phyloP scores from a whole-genome alignment of 352 stramenopile species.

The Phytophthora citricola region DNA sequence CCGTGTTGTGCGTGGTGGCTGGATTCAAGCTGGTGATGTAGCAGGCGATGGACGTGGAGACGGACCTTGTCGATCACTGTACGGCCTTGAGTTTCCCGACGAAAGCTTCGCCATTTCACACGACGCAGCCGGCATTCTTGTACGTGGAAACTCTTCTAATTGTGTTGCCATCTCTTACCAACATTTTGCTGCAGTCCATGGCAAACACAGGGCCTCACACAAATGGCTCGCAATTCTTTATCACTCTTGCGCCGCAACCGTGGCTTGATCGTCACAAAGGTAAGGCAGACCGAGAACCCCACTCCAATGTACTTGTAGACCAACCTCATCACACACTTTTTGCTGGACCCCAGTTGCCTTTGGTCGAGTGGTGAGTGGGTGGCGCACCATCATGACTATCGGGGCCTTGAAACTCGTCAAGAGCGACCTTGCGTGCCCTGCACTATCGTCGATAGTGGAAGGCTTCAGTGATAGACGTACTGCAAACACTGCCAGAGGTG shows the following conservation, averaged over 20 bases:
- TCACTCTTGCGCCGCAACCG: constrained; percentile 88
- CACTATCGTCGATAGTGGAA: constrained; percentile 73
- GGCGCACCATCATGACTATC: constrained; percentile 65
- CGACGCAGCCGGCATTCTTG: constrained; percentile 65
- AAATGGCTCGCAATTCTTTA: constrained; percentile 99
- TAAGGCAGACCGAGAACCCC: constrained; percentile 13
- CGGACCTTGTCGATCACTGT: constrained; percentile 60
- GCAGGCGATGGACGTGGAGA: constrained; percentile 50
- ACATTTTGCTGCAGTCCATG: constrained; percentile 86
- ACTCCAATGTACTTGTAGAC: too few relatives aligned
- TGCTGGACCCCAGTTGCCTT: constrained; percentile 59
- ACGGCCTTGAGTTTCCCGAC: constrained; percentile 68
- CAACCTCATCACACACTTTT: neutral
- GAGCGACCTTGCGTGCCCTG: constrained; percentile 69
- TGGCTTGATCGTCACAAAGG: constrained; percentile 79
- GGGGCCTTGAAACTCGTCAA: constrained; percentile 55
- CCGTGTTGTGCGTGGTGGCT: constrained; percentile 66
- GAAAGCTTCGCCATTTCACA: constrained; percentile 79
- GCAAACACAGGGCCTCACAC: constrained; percentile 95
- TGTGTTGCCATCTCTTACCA: neutral
- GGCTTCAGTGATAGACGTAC: constrained; percentile 34
- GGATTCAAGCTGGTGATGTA: constrained; percentile 82
- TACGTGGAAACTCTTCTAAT: constrained; percentile 28
- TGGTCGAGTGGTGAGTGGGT: constrained; percentile 69
- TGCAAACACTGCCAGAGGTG: neutral